Conservation (phyloP, 2,329 filamentous ascomycete genomes). For the Aureobasidium sp. region DNA sequence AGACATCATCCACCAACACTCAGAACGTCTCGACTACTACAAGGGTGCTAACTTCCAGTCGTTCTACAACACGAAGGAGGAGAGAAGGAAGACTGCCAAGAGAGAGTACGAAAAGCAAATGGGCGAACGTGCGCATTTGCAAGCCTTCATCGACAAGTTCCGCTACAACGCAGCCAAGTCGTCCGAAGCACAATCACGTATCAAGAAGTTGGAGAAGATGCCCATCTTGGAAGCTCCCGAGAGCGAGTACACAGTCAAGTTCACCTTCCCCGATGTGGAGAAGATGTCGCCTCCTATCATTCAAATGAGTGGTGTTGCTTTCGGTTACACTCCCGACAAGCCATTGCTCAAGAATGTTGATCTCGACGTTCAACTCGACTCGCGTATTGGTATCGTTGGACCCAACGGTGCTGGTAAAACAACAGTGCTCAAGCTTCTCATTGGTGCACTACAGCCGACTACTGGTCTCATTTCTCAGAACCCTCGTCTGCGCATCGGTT, state of each 20-base stretch:
- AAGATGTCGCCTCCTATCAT: constrained; percentile 96
- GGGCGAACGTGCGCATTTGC: constrained; percentile 83
- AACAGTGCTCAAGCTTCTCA: constrained; percentile 94
- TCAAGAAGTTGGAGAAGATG: constrained; percentile 99
- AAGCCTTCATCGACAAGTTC: constrained; percentile 99
- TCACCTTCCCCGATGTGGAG: constrained; percentile 95
- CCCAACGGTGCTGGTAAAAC: constrained; percentile 99
- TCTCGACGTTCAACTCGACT: constrained; percentile 94
- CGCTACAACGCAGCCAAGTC: constrained; percentile 98
- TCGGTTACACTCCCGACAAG: constrained; percentile 76
- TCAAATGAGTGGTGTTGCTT: constrained; percentile 87
- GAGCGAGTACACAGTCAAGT: constrained; percentile 89
- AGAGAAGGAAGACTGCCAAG: constrained; percentile 91
- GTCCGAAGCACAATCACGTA: constrained; percentile 93
- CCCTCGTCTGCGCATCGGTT: constrained; percentile 80
- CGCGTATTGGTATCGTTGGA: constrained; percentile 96
- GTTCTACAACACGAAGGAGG: constrained; percentile 95
- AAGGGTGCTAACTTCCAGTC: constrained; percentile 91
- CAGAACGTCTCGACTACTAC: constrained; percentile 95
- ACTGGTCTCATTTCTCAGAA: constrained; percentile 80
- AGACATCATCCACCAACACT: constrained; percentile 98
- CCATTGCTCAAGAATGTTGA: constrained; percentile 79
- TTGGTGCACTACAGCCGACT: constrained; percentile 68
- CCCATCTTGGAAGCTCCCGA: constrained; percentile 84
- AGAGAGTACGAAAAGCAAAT: constrained; percentile 99